A percentile compares a stretch with the other conserved stretches of the same genome.
phyloP scores from a whole-genome alignment of 2,329 filamentous ascomycete species.

The Chrysosphaeria jannelii region DNA sequence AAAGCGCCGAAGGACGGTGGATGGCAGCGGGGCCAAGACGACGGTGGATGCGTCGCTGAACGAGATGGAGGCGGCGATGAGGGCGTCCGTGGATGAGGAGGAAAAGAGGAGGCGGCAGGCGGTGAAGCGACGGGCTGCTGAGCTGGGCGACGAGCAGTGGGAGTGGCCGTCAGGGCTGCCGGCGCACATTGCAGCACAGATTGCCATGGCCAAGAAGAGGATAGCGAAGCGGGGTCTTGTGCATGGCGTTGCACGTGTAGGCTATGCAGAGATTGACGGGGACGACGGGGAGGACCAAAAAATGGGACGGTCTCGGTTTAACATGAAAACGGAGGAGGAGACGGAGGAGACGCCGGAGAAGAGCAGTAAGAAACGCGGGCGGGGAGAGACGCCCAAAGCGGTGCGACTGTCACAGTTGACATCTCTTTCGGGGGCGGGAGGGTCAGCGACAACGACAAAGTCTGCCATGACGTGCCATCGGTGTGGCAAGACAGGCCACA shows the following conservation, averaged over 20 bases:
- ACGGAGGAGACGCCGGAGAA: conserved; percentile 28
- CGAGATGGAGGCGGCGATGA: conserved; percentile 25
- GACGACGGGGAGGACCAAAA: conserved; percentile 5
- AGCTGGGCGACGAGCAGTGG: conserved; percentile 45
- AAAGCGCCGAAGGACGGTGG: conserved; percentile 28
- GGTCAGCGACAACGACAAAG: too few species aligned
- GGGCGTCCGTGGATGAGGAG: conserved; percentile 32
- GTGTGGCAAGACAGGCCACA: conserved; percentile 32
- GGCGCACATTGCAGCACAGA: conserved; percentile 6
- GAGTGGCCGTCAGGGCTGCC: conserved; percentile 24
- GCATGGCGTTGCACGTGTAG: conserved; percentile 27
- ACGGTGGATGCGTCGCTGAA: conserved; percentile 9
- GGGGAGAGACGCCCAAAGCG: too few species aligned
- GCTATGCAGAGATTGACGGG: conserved; percentile 19
- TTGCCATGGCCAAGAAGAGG: conserved; percentile 5
- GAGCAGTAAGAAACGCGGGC: too few species aligned
- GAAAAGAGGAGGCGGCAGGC: conserved; percentile 32
- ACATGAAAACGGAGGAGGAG: conserved; percentile 25
- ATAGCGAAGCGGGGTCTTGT: conserved; percentile 1
- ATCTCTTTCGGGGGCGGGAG: conserved; percentile 22
- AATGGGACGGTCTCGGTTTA: conserved; percentile 4
- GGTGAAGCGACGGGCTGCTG: conserved; percentile 27
- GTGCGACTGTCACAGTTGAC: too few species aligned
- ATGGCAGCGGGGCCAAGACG: conserved; percentile 6
- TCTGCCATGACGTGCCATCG: conserved; percentile 21